These are phyloP conservation scores for Penicillium taxi DNA, from an alignment of 495 filamentous ascomycete genomes.

Conservation along the genomic window DNA sequence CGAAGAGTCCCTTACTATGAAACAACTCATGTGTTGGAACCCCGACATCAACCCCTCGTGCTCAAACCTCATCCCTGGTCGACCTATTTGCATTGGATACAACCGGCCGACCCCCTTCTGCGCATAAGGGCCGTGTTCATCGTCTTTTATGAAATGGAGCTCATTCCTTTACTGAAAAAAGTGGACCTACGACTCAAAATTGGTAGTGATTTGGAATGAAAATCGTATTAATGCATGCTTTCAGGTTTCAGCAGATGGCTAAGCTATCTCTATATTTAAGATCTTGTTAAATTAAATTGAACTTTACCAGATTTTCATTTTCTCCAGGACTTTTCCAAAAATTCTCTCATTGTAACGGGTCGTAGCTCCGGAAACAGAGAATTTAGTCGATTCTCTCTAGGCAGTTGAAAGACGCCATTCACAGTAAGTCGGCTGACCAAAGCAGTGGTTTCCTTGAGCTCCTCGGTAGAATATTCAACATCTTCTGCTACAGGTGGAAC, in stretches of 20 bases:
- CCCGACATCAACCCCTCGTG: slow-evolving; percentile 20
- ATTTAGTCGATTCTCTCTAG: slow-evolving; percentile 20
- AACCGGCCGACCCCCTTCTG: slow-evolving; percentile 7
- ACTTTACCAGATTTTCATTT: background rate
- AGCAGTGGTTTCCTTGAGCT: slow-evolving; percentile 23
- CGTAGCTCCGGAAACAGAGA: slow-evolving; percentile 20
- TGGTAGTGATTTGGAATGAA: too few species aligned
- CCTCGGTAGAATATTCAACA: slow-evolving; percentile 16
- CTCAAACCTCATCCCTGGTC: slow-evolving; percentile 22
- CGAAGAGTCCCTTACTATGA: slow-evolving; percentile 16
- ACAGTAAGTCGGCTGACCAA: slow-evolving; percentile 30
- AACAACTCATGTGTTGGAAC: slow-evolving; percentile 22
- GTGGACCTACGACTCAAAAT: too few species aligned
- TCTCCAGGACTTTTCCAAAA: slow-evolving; percentile 22
- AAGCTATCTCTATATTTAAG: too few species aligned
- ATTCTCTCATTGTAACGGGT: slow-evolving; percentile 21
- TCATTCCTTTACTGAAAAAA: background rate
- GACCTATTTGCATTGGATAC: slow-evolving; percentile 15
- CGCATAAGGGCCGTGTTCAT: background rate
- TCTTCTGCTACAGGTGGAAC: slow-evolving; percentile 32
- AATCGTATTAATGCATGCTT: too few species aligned
- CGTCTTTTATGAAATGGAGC: background rate
- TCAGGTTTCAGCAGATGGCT: too few species aligned
- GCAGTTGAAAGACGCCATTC: slow-evolving; percentile 25
- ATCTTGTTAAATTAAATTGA: background rate